A percentile compares a stretch with the other conserved stretches of the same genome.
Conservation (phyloP, 345 rosid species). For the Hibiscus mutabilis region DNA sequence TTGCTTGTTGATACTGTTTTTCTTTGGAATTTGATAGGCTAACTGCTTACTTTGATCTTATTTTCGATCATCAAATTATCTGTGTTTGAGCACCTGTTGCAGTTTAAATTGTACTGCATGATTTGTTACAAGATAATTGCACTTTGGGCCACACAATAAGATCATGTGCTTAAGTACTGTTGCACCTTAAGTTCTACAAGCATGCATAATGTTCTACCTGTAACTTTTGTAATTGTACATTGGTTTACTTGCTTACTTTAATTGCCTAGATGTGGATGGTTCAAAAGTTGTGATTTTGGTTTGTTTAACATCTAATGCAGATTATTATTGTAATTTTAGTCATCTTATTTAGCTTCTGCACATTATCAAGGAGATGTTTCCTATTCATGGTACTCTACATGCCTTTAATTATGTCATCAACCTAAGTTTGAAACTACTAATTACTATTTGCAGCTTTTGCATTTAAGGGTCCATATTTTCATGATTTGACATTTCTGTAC, state of each 20-base stretch:
- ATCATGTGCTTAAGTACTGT: neutral
- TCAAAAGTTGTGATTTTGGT: neutral
- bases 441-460: neutral
- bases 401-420: neutral
- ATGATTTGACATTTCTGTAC: neutral
- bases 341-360: neutral
- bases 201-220: neutral
- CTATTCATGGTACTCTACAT: neutral
- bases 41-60: neutral
- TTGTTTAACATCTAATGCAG: neutral
- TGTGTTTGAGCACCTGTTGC: neutral
- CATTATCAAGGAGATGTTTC: neutral
- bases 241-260: neutral
- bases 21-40: neutral
- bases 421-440: neutral
- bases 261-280: neutral
- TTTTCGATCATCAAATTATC: neutral
- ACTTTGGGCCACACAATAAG: neutral
- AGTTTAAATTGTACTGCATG: neutral
- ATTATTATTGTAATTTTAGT: neutral
- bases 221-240: neutral
- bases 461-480: neutral
- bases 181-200: neutral
- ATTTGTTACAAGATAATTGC: neutral
- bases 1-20: neutral